Conservation (phyloP, 1,284 basidiomycete genomes). For the Lignosus rhinocerotis region DNA sequence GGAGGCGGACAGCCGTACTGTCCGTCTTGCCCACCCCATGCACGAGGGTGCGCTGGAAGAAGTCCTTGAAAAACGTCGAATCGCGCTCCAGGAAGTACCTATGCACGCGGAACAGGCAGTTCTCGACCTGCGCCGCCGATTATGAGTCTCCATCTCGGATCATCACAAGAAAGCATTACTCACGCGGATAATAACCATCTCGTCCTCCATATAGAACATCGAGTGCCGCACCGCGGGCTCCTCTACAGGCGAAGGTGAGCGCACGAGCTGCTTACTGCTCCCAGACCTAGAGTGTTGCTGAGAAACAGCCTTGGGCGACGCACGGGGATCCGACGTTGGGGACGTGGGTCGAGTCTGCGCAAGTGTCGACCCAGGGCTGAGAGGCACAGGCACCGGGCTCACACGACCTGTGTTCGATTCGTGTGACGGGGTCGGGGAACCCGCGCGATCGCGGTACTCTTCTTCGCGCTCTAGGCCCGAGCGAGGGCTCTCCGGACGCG, state of each 20-base stretch:
- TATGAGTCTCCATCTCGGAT: not conserved
- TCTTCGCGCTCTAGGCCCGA: not conserved
- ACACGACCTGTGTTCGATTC: not conserved
- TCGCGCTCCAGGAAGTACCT: conserved; percentile 34
- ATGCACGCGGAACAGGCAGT: conserved; percentile 34
- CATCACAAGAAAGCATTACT: conserved; percentile 1
- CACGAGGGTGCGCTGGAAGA: conserved; percentile 28
- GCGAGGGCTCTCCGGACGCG: not conserved
- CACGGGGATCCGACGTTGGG: conserved; percentile 7
- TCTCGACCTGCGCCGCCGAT: conserved; percentile 27
- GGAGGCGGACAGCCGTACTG: conserved; percentile 24
- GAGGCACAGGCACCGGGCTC: conserved; percentile 14
- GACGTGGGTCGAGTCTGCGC: conserved; percentile 21
- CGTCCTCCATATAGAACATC: conserved; percentile 30
- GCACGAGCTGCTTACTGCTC: conserved; percentile 7
- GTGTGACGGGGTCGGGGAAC: not conserved
- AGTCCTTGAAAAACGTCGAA: conserved; percentile 34
- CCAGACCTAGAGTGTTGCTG: conserved; percentile 8
- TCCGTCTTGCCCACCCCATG: conserved; percentile 24
- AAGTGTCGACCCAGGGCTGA: conserved; percentile 22
- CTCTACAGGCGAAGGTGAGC: conserved; percentile 9
- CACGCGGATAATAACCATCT: conserved; percentile 28
- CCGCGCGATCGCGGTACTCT: not conserved
- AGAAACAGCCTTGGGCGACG: conserved; percentile 10
- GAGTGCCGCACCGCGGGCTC: conserved; percentile 23